These are phyloP conservation scores for Microcos paniculata DNA, from an alignment of 345 rosid genomes.

Conservation along the genomic window DNA sequence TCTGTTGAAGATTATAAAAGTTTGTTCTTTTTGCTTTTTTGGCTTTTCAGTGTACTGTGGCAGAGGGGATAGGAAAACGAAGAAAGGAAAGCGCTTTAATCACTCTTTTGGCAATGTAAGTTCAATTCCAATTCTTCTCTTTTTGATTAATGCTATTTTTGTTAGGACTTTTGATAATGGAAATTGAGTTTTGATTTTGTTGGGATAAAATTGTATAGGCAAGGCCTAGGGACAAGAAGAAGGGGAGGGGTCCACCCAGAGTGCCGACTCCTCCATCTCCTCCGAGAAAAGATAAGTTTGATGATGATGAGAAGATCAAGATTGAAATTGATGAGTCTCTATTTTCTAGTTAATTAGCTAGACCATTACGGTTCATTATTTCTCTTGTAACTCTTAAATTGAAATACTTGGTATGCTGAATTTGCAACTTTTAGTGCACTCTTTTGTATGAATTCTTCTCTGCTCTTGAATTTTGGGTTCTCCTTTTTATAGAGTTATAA, in stretches of 20 bases:
- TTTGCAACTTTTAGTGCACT: not conserved
- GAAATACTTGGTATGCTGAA: not conserved
- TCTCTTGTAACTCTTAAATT: conserved; percentile 19
- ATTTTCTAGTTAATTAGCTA: conserved; percentile 39
- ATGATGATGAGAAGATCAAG: conserved; percentile 53
- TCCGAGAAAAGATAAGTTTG: conserved; percentile 61
- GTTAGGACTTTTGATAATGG: not conserved
- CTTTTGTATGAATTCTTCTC: not conserved
- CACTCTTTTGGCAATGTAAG: conserved; percentile 94
- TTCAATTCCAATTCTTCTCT: not conserved
- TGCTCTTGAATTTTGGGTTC: not conserved
- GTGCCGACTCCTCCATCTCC: conserved; percentile 66
- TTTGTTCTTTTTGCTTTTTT: not conserved
- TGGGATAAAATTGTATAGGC: conserved; percentile 44
- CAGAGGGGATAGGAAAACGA: conserved; percentile 86
- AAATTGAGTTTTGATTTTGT: not conserved
- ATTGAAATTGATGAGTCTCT: conserved; percentile 77
- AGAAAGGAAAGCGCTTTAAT: conserved; percentile 84
- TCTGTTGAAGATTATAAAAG: not conserved
- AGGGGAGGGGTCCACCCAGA: conserved; percentile 85
- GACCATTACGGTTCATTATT: not conserved
- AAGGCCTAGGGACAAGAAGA: conserved; percentile 87
- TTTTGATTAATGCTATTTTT: no score
- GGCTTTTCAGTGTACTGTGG: conserved; percentile 63
- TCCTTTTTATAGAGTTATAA: no score